Percentiles rank a stretch among this genome's conserved stretches.
phyloP scores from a whole-genome alignment of 768 basidiomycete genomes.

The Roridomyces roridus region DNA sequence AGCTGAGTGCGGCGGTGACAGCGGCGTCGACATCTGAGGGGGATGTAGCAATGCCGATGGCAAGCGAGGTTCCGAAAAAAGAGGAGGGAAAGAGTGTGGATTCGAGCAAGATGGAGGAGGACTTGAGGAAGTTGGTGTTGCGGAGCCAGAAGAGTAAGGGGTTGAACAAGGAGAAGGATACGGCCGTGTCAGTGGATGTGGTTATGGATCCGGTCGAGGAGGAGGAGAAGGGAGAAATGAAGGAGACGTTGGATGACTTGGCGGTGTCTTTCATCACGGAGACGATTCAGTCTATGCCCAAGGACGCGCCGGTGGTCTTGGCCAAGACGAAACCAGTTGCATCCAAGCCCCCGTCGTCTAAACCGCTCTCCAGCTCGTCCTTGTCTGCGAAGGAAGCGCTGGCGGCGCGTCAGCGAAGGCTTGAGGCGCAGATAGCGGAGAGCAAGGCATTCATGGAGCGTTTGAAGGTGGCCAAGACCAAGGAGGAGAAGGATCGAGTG shows the following conservation, averaged over 20 bases:
- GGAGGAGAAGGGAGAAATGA: not conserved
- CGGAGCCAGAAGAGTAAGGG: constrained; percentile 38
- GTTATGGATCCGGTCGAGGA: not conserved
- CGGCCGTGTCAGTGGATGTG: constrained; percentile 1
- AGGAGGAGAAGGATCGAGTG: constrained; percentile 56
- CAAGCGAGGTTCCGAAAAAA: too few species aligned
- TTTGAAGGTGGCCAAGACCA: constrained; percentile 50
- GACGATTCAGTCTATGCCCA: constrained; percentile 44
- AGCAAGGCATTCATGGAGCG: constrained; percentile 57
- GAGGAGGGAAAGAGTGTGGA: constrained; percentile 6
- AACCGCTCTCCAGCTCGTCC: constrained; percentile 16
- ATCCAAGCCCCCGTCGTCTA: too few species aligned
- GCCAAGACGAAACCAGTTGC: constrained; percentile 10
- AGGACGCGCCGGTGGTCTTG: not conserved
- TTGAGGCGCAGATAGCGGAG: constrained; percentile 59
- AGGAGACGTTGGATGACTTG: constrained; percentile 50
- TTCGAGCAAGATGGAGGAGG: constrained; percentile 43
- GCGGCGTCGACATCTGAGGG: not conserved
- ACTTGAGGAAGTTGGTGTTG: constrained; percentile 44
- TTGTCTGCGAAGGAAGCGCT: constrained; percentile 35
- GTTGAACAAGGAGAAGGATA: constrained; percentile 30
- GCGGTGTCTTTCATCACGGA: constrained; percentile 65
- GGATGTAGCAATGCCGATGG: not conserved
- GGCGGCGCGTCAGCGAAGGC: constrained; percentile 52
- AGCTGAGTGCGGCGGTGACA: constrained; percentile 27